Conservation (phyloP, 352 stramenopile species). For the Sclerospora graminicola region DNA sequence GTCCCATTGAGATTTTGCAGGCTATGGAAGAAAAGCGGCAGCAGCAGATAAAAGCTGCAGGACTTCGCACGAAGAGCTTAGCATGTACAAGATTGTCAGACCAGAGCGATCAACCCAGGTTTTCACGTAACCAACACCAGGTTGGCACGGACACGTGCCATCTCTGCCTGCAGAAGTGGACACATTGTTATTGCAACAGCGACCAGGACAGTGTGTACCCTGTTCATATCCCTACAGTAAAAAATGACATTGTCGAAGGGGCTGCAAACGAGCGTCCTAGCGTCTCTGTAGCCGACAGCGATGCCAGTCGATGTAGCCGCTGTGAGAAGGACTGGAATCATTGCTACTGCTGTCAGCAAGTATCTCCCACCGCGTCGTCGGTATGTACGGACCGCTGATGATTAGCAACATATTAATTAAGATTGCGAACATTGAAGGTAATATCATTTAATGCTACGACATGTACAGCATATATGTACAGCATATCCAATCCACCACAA, state of each 20-base stretch:
- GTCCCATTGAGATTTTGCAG: constrained; percentile 49
- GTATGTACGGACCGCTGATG: constrained; percentile 46
- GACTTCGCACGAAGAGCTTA: constrained; percentile 41
- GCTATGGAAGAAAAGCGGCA: constrained; percentile 64
- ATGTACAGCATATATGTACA: background rate
- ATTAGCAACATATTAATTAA: background rate
- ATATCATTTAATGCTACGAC: background rate
- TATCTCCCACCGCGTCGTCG: constrained; percentile 54
- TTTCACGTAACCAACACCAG: constrained; percentile 27
- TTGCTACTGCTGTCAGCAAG: constrained; percentile 67
- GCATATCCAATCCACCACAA: background rate
- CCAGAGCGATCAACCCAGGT: constrained; percentile 24
- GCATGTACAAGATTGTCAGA: constrained; percentile 32
- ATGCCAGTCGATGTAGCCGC: constrained; percentile 55
- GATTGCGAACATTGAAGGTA: background rate
- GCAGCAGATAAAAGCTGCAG: constrained; percentile 53
- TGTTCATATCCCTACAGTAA: constrained; percentile 15
- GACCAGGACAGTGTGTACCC: constrained; percentile 62
- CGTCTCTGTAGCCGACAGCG: constrained; percentile 40
- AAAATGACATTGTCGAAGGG: constrained; percentile 3
- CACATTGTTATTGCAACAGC: constrained; percentile 81
- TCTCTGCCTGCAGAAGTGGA: constrained; percentile 76
- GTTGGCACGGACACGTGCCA: constrained; percentile 66
- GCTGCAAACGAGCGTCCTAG: constrained; percentile 19
- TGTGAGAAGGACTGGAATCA: constrained; percentile 61